These are phyloP conservation scores for Cucurbitaria berberidis DNA, from an alignment of 2,329 filamentous ascomycete species.

Conservation along the genomic window DNA sequence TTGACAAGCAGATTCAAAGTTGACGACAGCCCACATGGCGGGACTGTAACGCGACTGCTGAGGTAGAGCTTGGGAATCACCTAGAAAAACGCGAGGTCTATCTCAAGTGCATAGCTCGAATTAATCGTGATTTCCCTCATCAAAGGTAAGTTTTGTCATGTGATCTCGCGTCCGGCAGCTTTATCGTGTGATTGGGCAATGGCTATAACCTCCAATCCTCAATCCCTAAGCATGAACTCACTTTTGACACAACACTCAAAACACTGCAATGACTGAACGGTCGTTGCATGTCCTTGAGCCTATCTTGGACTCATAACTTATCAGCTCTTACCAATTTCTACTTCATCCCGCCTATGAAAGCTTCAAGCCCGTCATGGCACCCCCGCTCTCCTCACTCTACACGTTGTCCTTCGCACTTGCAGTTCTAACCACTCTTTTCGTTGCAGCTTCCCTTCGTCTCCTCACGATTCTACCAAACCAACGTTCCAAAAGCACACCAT, in stretches of 20 bases:
- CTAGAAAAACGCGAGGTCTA: too few species aligned
- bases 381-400: constrained; percentile 26
- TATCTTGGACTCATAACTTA: not conserved
- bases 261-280: not conserved
- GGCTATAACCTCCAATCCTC: not conserved
- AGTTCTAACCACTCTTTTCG: constrained; percentile 41
- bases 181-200: not conserved
- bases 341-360: not conserved
- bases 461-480: constrained; percentile 47
- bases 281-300: not conserved
- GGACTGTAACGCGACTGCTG: too few species aligned
- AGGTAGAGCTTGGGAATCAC: too few species aligned
- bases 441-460: constrained; percentile 47
- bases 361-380: constrained; percentile 23
- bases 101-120: too few species aligned
- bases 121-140: not conserved
- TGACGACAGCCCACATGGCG: too few species aligned
- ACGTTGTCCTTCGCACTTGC: constrained; percentile 41
- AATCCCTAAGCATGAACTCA: not conserved
- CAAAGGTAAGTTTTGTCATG: not conserved
- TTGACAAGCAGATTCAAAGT: too few species aligned
- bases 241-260: not conserved
- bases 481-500: constrained; percentile 27
- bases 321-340: not conserved
- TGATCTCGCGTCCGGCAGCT: not conserved